phyloP scores from a whole-genome alignment of 768 basidiomycete genomes.

The Gloeopeniophorella convolvens region DNA sequence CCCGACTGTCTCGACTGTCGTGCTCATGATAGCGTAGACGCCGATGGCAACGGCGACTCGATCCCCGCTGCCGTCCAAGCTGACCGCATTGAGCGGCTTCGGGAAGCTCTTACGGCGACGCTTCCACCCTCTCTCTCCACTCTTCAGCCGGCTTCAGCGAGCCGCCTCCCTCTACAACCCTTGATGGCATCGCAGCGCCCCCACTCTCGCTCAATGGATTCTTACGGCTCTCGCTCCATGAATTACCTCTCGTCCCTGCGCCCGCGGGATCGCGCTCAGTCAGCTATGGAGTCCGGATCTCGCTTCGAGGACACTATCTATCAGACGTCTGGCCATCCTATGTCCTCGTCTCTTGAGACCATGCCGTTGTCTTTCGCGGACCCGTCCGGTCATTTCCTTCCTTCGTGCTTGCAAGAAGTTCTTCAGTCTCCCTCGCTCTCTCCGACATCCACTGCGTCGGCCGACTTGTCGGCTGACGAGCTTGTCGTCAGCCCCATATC shows the following conservation, averaged over 20 bases:
- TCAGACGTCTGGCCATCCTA: constrained; percentile 51
- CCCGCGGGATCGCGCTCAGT: constrained; percentile 14
- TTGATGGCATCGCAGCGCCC: not conserved
- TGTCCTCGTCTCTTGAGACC: constrained; percentile 29
- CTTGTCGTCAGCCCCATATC: constrained; percentile 23
- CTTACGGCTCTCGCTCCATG: not conserved
- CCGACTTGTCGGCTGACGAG: constrained; percentile 61
- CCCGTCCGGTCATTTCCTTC: constrained; percentile 46
- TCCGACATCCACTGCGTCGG: constrained; percentile 51
- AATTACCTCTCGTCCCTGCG: not conserved
- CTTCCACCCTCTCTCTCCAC: constrained; percentile 7
- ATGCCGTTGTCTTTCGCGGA: constrained; percentile 20
- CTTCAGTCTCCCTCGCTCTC: constrained; percentile 57
- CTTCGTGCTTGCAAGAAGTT: constrained; percentile 71
- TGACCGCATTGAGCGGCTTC: constrained; percentile 74
- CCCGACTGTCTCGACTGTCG: constrained; percentile 4
- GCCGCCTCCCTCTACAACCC: not conserved
- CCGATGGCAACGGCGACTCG: constrained; percentile 84
- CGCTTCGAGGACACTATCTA: constrained; percentile 54
- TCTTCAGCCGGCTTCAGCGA: not conserved
- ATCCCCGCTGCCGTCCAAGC: constrained; percentile 81
- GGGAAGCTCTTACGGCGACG: constrained; percentile 47
- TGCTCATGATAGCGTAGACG: constrained; percentile 40
- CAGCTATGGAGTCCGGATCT: constrained; percentile 42
- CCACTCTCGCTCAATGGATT: not conserved